These are phyloP conservation scores for Dispira simplex DNA, from an alignment of 192 early-diverging fungal genomes.

Conservation along the genomic window DNA sequence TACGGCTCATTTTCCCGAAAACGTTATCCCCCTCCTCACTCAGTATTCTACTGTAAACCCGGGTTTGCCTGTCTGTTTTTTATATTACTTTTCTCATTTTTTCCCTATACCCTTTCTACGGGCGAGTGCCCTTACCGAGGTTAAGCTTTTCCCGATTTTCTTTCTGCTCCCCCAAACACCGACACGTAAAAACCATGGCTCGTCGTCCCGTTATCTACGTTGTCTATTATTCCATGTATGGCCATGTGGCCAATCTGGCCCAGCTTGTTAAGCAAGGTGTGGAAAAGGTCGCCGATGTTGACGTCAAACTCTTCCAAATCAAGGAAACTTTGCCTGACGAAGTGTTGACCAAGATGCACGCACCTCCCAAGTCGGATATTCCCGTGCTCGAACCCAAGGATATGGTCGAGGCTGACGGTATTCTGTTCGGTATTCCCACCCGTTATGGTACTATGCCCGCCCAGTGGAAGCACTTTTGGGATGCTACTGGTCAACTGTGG, in stretches of 20 bases:
- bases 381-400: constrained; percentile 35
- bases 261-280: constrained; percentile 44
- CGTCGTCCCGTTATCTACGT: constrained; percentile 34
- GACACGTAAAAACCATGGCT: neutral
- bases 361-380: constrained; percentile 32
- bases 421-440: constrained; percentile 53
- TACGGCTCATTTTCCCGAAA: too few relatives aligned
- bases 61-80: too few relatives aligned
- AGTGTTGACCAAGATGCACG: constrained; percentile 49
- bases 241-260: constrained; percentile 58
- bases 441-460: constrained; percentile 54
- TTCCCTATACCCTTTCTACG: too few relatives aligned
- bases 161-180: neutral
- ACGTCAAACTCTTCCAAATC: constrained; percentile 35
- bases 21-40: too few relatives aligned
- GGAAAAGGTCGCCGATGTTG: constrained; percentile 25
- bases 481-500: constrained; percentile 43
- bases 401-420: constrained; percentile 47
- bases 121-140: neutral
- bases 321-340: constrained; percentile 39
- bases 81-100: too few relatives aligned
- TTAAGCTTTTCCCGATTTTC: neutral
- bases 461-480: constrained; percentile 59
- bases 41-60: too few relatives aligned
- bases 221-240: constrained; percentile 51